A percentile compares a stretch with the other conserved stretches of the same genome.
phyloP scores from a whole-genome alignment of 257 asterid genomes.

The Hygrophila difformis region DNA sequence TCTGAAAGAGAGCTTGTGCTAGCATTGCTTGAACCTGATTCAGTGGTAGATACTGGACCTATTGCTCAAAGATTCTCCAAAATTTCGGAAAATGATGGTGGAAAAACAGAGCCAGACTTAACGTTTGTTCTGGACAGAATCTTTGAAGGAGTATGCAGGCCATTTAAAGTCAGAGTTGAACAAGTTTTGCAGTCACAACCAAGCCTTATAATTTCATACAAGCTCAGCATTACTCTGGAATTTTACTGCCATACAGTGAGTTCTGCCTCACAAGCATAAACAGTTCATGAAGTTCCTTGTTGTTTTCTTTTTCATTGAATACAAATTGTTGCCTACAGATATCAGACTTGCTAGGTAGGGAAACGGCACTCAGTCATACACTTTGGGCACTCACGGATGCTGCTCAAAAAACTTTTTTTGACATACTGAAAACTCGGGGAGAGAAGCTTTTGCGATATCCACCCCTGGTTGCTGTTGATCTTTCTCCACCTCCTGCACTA shows the following conservation, averaged over 20 bases:
- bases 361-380: slow-evolving; percentile 85
- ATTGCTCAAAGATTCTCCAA: slow-evolving; percentile 51
- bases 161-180: slow-evolving; percentile 95
- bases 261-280: slow-evolving; percentile 10
- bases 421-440: slow-evolving; percentile 82
- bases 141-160: slow-evolving; percentile 98
- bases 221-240: slow-evolving; percentile 86
- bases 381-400: slow-evolving; percentile 93
- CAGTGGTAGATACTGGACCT: slow-evolving; percentile 57
- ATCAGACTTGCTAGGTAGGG: slow-evolving; percentile 86
- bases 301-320: slow-evolving; percentile 12
- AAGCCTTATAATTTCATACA: slow-evolving; percentile 74
- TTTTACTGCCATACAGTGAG: slow-evolving; percentile 95
- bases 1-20: slow-evolving; percentile 98
- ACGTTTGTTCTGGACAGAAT: slow-evolving; percentile 92
- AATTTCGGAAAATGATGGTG: slow-evolving; percentile 38
- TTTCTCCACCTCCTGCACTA: slow-evolving; percentile 88
- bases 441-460: slow-evolving; percentile 95
- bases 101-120: slow-evolving; percentile 71
- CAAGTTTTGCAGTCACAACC: slow-evolving; percentile 99
- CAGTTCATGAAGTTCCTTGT: slow-evolving; percentile 1
- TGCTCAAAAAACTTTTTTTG: slow-evolving; percentile 80
- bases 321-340: slow-evolving; percentile 39
- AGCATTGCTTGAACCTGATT: slow-evolving; percentile 90
- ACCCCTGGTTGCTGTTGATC: slow-evolving; percentile 84